A percentile compares a stretch with the other conserved stretches of the same genome.
phyloP scores from a whole-genome alignment of 192 early-diverging fungal genomes.

The Glomus cerebriforme region DNA sequence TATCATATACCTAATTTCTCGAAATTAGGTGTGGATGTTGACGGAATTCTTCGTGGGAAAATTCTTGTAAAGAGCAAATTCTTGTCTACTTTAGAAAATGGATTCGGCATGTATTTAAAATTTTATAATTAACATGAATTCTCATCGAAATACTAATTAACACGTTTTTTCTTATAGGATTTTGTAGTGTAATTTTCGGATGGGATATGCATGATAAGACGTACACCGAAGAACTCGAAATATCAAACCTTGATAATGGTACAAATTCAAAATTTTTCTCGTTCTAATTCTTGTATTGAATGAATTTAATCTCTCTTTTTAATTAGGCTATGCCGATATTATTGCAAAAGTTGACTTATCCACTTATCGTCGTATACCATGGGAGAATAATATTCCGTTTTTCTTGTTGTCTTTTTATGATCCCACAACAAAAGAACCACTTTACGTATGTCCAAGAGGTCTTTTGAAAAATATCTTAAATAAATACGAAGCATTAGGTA shows the following conservation, averaged over 20 bases:
- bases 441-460: conserved; percentile 65
- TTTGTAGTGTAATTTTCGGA: conserved; percentile 76
- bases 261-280: not conserved
- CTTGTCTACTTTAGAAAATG: conserved; percentile 56
- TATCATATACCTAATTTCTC: not conserved
- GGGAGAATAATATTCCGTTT: conserved; percentile 72
- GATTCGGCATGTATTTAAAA: conserved; percentile 60
- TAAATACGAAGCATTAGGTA: conserved; percentile 42
- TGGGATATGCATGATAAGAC: conserved; percentile 80
- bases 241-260: conserved; percentile 47
- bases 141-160: not conserved
- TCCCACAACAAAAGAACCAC: conserved; percentile 55
- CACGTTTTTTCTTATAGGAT: conserved; percentile 46
- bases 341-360: conserved; percentile 53
- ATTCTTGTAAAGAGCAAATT: conserved; percentile 71
- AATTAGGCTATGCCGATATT: not conserved
- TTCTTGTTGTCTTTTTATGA: conserved; percentile 71
- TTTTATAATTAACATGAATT: not conserved
- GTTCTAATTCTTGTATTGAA: not conserved
- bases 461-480: conserved; percentile 52
- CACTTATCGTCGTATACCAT: conserved; percentile 70
- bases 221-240: conserved; percentile 50
- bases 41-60: conserved; percentile 75
- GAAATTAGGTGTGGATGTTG: conserved; percentile 57
- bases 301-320: not conserved